Evolutionary conservation across 108 stramenopile species (phyloP), one percentile per base, ranked within the genome.

Genomic region (Discostella pseudostelligera): DNA sequence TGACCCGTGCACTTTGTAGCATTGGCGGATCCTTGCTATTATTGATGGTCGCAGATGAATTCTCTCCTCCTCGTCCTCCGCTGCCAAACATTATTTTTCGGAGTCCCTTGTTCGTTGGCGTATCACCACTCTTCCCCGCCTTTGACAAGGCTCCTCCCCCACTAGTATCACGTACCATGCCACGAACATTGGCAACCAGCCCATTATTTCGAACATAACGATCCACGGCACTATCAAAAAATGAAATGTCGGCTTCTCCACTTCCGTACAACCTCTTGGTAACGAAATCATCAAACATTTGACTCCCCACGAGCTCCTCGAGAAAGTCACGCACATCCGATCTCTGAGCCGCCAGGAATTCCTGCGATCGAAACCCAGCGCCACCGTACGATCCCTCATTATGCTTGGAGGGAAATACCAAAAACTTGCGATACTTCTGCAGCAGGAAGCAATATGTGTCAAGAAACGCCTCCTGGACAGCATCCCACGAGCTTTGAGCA

Each of bases 211-310:
- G 89, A 25, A 88, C 69, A 56, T 84, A 90, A 40, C 83, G 76
- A 67, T 88, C 88, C 20, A 94, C 82, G 6, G 88, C 84, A 22
- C 72, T 51, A 51, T 94, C 90, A 54, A 93, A 93, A 57, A 93
- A 93, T 9, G 84, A 74, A 10, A 93, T 87, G 61, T 93, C 92
- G 2, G 81, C 79, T 53, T 87, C 88, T 9, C 86, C 85, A 58
- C 84, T 84, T n/a, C 87, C 87, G 54, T 93, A 90, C 67, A 93
- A 61, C 36, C 88, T 69, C 60, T 93, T 90, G 16, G 87, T 90
- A 26, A 93, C 81, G 51, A 93, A 93, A 32, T 87, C 84, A 42
- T 89, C 87, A 64, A 90, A 93, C 86, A 88, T 86, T 70, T 93
- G 92, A 13, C 87, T 87, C 7, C 75, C 79, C 20, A 88, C 78